These are phyloP conservation scores for Tuber borchii DNA, from an alignment of 495 filamentous ascomycete species.

Conservation along the genomic window DNA sequence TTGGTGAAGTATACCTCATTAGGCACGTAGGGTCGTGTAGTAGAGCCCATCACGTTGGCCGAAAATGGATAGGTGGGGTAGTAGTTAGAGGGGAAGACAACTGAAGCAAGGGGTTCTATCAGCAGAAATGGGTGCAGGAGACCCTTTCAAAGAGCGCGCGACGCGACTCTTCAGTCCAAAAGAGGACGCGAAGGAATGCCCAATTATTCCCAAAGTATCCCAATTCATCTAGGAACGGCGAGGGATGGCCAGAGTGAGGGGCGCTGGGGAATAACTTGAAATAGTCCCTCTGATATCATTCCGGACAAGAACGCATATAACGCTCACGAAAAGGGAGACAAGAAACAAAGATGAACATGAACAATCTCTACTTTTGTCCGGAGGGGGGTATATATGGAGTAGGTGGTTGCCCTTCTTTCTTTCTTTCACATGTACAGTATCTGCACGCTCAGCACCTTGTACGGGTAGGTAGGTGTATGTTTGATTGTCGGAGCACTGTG, in stretches of 20 bases:
- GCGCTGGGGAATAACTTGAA: not conserved
- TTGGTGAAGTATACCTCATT: slow-evolving; percentile 24
- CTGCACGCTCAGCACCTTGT: not conserved
- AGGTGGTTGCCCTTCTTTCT: not conserved
- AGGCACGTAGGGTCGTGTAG: slow-evolving; percentile 19
- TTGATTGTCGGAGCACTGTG: not conserved
- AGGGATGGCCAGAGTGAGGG: not conserved
- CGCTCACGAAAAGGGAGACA: not conserved
- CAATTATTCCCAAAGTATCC: slow-evolving; percentile 14
- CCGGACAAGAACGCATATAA: not conserved
- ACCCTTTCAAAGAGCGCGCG: slow-evolving; percentile 20
- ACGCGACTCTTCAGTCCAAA: slow-evolving; percentile 19
- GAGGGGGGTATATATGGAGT: not conserved
- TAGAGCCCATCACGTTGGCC: slow-evolving; percentile 7
- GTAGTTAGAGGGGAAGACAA: slow-evolving; percentile 27
- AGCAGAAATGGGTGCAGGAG: slow-evolving; percentile 34
- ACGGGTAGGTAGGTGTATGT: not conserved
- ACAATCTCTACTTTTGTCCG: not conserved
- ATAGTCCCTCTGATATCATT: not conserved
- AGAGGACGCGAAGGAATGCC: slow-evolving; percentile 34
- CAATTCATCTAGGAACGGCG: not conserved
- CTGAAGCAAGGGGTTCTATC: slow-evolving; percentile 16
- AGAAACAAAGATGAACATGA: not conserved
- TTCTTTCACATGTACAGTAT: not conserved
- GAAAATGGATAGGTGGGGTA: slow-evolving; percentile 34